Evolutionary conservation across 2,329 filamentous ascomycete genomes (phyloP).

Genomic region (Exutisphaerella laricina): DNA sequence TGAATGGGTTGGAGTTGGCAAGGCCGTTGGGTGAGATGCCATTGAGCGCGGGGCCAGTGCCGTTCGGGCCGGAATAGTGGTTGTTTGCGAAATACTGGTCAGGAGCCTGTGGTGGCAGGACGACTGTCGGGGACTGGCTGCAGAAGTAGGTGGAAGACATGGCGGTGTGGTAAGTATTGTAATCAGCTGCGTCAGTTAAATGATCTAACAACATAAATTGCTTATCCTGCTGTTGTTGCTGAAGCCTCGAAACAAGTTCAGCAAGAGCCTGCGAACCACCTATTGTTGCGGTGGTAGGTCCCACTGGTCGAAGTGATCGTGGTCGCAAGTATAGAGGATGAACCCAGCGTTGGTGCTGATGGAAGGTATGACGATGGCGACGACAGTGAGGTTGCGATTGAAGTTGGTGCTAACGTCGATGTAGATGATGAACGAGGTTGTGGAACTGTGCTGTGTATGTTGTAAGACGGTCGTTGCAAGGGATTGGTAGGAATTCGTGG

Average conservation of each 20-base stretch:
- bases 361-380: slow-evolving; percentile 7
- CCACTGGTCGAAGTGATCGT: not conserved
- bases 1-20: slow-evolving; percentile 17
- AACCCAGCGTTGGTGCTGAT: not conserved
- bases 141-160: slow-evolving; percentile 36
- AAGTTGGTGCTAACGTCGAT: not conserved
- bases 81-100: slow-evolving; percentile 30
- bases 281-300: slow-evolving; percentile 18
- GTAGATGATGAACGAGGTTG: no score
- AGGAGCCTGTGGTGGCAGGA: slow-evolving; percentile 40
- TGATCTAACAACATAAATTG: slow-evolving; percentile 31
- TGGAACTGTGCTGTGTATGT: no score
- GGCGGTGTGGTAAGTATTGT: slow-evolving; percentile 12
- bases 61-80: slow-evolving; percentile 23
- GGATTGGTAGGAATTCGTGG: no score
- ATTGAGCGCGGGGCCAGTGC: slow-evolving; percentile 17
- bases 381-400: slow-evolving; percentile 7
- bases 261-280: slow-evolving; percentile 27
- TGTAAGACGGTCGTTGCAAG: no score
- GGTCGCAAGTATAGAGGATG: not conserved
- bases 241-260: slow-evolving; percentile 22
- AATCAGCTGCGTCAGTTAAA: slow-evolving; percentile 28
- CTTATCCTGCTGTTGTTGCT: slow-evolving; percentile 24
- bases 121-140: slow-evolving; percentile 43
- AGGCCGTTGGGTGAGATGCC: slow-evolving; percentile 23